Evolutionary conservation across 345 rosid genomes (phyloP).

Genomic region (Lenwebbia sp.): DNA sequence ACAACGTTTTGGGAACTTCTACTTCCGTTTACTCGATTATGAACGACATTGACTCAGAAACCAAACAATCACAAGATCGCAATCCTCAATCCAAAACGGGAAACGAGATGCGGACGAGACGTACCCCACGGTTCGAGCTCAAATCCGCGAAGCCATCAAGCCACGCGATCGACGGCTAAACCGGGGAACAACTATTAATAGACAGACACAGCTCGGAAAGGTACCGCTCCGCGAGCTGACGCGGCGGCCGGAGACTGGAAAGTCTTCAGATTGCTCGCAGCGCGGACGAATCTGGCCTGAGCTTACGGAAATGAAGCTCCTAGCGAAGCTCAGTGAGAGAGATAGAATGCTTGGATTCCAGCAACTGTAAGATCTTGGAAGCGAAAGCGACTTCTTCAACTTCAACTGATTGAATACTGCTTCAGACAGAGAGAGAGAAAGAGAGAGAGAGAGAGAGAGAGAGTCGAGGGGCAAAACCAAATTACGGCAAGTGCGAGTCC

Average conservation of each 20-base stretch:
- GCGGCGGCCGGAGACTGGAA: background rate
- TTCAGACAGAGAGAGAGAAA: background rate
- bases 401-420: background rate
- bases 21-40: background rate
- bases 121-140: background rate
- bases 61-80: background rate
- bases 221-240: background rate
- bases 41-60: background rate
- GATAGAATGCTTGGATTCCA: background rate
- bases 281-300: background rate
- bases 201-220: background rate
- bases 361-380: background rate
- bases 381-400: background rate
- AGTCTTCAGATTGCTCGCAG: background rate
- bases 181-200: background rate
- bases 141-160: background rate
- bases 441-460: background rate
- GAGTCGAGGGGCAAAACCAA: background rate
- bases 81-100: background rate
- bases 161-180: background rate
- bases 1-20: background rate
- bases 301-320: background rate
- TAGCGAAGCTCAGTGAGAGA: background rate
- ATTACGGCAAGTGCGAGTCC: background rate
- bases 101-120: background rate